Evolutionary conservation across 768 basidiomycete genomes (phyloP), one percentile per base, ranked within the genome.

Genomic region (Boletales sp.): DNA sequence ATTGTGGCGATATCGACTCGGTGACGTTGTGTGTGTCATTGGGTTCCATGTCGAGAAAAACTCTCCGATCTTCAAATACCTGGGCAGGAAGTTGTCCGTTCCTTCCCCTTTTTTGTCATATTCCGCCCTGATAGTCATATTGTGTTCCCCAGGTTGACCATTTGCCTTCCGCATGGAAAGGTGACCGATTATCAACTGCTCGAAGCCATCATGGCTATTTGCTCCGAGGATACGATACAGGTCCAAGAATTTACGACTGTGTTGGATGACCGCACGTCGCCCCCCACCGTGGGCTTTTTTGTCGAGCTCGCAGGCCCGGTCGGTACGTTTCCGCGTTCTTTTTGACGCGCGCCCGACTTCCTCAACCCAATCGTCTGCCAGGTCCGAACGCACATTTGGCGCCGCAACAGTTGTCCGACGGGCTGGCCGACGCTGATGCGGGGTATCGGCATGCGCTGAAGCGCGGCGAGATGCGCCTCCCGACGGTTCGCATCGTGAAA

Each of bases 401-500:
- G 19, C 27, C 32, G 6, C 46, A 45, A 19, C 38, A 17, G 21
- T 10, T 53, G 14, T 47, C 59, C n/a, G 50, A 55, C 9, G 48
- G 44, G 0, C 48, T 55, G 17, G 40, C 37, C 5, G 4, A 34
- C 13, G 24, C 37, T 1, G 49, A 59, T 10, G 12, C 6, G 1
- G 36, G 38, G n/a, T 38, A 40, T 12, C 19, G 37, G 6, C 5
- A 3, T 32, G 51, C 45, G 15, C 37, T 54, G 12, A 39, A 47
- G 5, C 9, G 12, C 1, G 52, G 47, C 6, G 18, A 35, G 13
- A 43, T 51, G 1, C 27, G 50, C 8, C 39, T 54, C 8, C 64
- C 61, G 2, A 63, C 59, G 29, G 50, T 66, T 43, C 56, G 61
- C 8, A 45, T 63, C 6, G 48, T 66, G 4, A 48, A 56, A 18